Evolutionary conservation across 2,329 filamentous ascomycete species (phyloP).

Genomic region (Epicoccum nigrum): DNA sequence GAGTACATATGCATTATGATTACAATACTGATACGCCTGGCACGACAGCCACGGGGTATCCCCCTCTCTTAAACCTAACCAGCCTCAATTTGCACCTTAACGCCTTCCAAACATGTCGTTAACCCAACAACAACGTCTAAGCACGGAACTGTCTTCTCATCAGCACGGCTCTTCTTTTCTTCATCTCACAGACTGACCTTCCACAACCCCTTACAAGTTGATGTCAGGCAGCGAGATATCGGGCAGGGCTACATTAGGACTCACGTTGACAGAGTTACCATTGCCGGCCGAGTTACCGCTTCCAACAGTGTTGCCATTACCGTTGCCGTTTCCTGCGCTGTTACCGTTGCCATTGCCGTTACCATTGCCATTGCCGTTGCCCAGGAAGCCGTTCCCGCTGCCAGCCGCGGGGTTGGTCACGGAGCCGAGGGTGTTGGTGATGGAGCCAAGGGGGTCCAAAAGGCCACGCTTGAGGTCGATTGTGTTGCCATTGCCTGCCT

Average conservation of each 20-base stretch:
- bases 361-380: slow-evolving; percentile 5
- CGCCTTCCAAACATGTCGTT: not conserved
- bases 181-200: slow-evolving; percentile 1
- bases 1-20: too few relatives aligned
- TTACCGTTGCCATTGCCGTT: slow-evolving; percentile 19
- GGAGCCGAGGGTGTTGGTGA: slow-evolving; percentile 15
- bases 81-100: not conserved
- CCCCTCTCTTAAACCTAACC: not conserved
- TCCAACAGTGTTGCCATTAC: slow-evolving; percentile 17
- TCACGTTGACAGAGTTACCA: slow-evolving; percentile 22
- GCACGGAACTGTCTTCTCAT: slow-evolving; percentile 1
- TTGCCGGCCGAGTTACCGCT: slow-evolving; percentile 12
- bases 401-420: slow-evolving; percentile 17
- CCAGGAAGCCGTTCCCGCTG: slow-evolving; percentile 11
- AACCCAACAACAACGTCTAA: not conserved
- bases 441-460: not conserved
- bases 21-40: too few relatives aligned
- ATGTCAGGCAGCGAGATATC: slow-evolving; percentile 6
- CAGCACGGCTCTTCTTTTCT: not conserved
- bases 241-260: slow-evolving; percentile 10
- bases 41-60: too few relatives aligned
- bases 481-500: slow-evolving; percentile 2
- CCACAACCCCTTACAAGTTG: too few relatives aligned
- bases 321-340: slow-evolving; percentile 10
- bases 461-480: not conserved